Evolutionary conservation across 192 early-diverging fungal genomes (phyloP), one percentile per base, ranked within the genome.

Genomic region (Coemansia asiatica): DNA sequence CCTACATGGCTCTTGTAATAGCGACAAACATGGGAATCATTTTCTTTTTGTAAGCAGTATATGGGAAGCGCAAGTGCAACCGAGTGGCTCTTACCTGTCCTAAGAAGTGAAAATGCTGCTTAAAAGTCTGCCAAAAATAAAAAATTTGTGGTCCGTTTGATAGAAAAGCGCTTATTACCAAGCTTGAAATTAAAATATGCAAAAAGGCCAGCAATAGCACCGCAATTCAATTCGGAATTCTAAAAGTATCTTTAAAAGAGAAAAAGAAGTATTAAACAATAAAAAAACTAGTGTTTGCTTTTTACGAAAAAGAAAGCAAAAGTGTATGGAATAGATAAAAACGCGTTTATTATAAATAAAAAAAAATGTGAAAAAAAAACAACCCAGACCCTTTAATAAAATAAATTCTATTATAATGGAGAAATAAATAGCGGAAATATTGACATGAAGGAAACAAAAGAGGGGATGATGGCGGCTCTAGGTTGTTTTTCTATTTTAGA

Each of bases 331-430:
- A 5, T 2, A 44, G 40, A 44, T 16, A 44, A 44, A 44, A 13
- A 44, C 40, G 40, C 40, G 40, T 44, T 44, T 44, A 44, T 44
- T 5, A 44, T 44, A 44, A 44, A 44, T 44, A 44, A 44, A 44
- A 13, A 36, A 10, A 44, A 44, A 44, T 16, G 15, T 8, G 15
- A 44, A 44, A 44, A 2, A 8, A 44, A 8, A 12, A 16, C 2
- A 44, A 44, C 40, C 40, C 40, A 44, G 40, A 16, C 40, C 40
- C 40, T 13, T 9, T 8, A 12, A 44, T 8, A 44, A 44, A 8
- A 44, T 44, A 44, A 8, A 44, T 2, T 44, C 40, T 44, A 44
- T 44, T 44, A 13, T 16, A 13, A 8, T 44, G 40, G 40, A 44
- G 40, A 44, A 33, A 33, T 33, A 33, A 33, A n/a, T n/a, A n/a